phyloP scores from a whole-genome alignment of 2,329 filamentous ascomycete genomes.

The Aspergillus ustus region DNA sequence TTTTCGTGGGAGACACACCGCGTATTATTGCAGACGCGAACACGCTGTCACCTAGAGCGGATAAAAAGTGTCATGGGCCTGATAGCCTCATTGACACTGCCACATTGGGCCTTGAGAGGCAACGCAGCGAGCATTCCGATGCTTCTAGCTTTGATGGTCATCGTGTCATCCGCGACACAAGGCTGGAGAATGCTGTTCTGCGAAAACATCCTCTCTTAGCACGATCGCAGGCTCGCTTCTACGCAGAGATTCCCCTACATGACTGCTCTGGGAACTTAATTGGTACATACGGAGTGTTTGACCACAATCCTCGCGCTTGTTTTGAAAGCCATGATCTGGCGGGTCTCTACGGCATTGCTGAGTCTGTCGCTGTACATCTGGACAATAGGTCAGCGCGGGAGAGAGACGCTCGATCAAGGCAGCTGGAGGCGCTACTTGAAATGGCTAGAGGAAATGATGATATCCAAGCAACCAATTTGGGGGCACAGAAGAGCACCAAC shows the following conservation, averaged over 20 bases:
- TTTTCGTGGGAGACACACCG: constrained; percentile 53
- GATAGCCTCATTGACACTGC: constrained; percentile 26
- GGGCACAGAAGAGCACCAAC: neutral
- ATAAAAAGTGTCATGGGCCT: constrained; percentile 19
- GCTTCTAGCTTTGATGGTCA: constrained; percentile 7
- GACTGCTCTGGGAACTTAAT: constrained; percentile 60
- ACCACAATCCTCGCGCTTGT: constrained; percentile 56
- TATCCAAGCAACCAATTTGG: neutral
- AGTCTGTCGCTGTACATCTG: constrained; percentile 60
- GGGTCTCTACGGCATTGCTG: constrained; percentile 12
- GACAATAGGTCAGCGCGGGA: constrained; percentile 58
- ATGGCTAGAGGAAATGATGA: constrained; percentile 49
- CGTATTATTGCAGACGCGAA: constrained; percentile 57
- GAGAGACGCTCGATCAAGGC: constrained; percentile 58
- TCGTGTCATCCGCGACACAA: constrained; percentile 43
- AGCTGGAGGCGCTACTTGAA: constrained; percentile 56
- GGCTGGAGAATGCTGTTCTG: constrained; percentile 36
- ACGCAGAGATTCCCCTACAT: constrained; percentile 64
- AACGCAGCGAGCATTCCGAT: neutral
- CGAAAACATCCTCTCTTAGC: constrained; percentile 37
- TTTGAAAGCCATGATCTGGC: constrained; percentile 35
- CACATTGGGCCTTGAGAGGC: neutral
- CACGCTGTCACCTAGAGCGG: constrained; percentile 34
- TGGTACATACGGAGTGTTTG: constrained; percentile 63
- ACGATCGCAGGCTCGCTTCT: constrained; percentile 50